Evolutionary conservation across 1,284 basidiomycete species (phyloP).

Genomic region (Trichosporon coremiiforme): DNA sequence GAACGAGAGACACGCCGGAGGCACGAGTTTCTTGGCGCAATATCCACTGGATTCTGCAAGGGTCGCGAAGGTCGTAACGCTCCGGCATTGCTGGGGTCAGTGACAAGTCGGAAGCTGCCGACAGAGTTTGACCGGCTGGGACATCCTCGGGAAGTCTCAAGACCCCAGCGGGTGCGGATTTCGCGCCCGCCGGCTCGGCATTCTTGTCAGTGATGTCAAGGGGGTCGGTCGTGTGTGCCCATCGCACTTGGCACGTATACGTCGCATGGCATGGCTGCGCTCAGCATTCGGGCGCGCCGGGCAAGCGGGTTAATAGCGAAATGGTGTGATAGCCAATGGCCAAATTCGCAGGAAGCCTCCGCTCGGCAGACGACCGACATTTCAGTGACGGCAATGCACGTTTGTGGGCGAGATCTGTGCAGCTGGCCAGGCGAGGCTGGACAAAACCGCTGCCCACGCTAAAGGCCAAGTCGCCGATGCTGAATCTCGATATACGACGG

Average conservation of each 20-base stretch:
- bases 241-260: not conserved
- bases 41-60: not conserved
- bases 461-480: not conserved
- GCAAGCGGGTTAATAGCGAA: not conserved
- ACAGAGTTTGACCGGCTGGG: not conserved
- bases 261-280: not conserved
- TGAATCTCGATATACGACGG: not conserved
- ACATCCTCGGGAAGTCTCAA: not conserved
- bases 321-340: not conserved
- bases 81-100: not conserved
- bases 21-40: not conserved
- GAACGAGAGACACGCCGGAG: not conserved
- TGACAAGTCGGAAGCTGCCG: not conserved
- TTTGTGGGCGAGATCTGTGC: not conserved
- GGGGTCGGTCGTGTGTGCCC: not conserved
- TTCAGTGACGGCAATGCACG: not conserved
- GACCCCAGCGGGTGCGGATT: not conserved
- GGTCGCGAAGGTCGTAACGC: not conserved
- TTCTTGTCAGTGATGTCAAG: slow-evolving; percentile 1
- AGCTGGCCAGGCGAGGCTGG: not conserved
- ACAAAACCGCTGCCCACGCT: not conserved
- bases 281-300: not conserved
- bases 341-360: not conserved
- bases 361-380: not conserved
- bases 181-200: not conserved